Conservation (phyloP, 441 rosid genomes). For the Codiaeum variegatum region DNA sequence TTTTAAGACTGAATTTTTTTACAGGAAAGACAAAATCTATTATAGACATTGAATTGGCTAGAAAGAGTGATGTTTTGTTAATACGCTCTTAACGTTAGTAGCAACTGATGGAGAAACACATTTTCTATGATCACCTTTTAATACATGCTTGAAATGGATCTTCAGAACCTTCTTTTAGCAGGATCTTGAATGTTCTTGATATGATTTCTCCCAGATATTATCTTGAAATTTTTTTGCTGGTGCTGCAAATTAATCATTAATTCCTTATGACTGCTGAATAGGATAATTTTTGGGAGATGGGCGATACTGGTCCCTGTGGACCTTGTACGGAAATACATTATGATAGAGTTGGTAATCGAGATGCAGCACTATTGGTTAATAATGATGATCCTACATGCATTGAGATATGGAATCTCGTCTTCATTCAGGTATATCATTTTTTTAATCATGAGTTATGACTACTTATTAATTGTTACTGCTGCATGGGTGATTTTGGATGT, state of each 20-base stretch:
- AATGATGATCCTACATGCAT: constrained; percentile 97
- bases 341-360: constrained; percentile 84
- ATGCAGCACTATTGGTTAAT: constrained; percentile 80
- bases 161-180: background rate
- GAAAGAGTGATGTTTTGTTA: background rate
- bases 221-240: background rate
- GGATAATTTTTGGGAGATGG: constrained; percentile 99
- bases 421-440: constrained; percentile 80
- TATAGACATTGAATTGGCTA: background rate
- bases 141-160: background rate
- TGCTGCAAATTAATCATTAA: constrained; percentile 12
- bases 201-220: background rate
- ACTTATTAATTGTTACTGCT: constrained; percentile 7
- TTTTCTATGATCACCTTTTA: background rate
- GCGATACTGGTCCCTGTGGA: constrained; percentile 98
- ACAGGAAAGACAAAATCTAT: background rate
- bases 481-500: background rate
- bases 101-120: background rate
- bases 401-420: constrained; percentile 98
- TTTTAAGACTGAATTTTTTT: background rate
- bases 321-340: constrained; percentile 98
- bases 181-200: background rate
- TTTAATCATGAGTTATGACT: background rate
- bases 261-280: constrained; percentile 24
- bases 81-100: background rate